phyloP scores from a whole-genome alignment of 2,329 filamentous ascomycete species.

The Colletotrichum sp. region DNA sequence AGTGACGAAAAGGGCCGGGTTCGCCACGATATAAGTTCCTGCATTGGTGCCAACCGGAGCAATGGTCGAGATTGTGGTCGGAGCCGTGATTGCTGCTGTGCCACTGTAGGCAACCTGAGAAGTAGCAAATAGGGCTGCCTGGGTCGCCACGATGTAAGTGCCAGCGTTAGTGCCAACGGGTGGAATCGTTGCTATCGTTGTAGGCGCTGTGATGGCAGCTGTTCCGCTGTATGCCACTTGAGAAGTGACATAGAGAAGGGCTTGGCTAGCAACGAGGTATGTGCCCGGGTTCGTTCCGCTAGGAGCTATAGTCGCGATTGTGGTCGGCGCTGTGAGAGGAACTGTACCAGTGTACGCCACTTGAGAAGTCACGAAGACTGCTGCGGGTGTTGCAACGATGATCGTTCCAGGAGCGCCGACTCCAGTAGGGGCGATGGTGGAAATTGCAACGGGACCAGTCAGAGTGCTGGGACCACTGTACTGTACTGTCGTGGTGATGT shows the following conservation, averaged over 20 bases:
- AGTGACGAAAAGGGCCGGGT: not conserved
- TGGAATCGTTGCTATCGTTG: constrained; percentile 1
- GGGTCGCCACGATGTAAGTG: constrained; percentile 12
- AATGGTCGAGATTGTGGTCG: not conserved
- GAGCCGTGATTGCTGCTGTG: not conserved
- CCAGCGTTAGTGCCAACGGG: not conserved
- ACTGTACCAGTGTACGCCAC: not conserved
- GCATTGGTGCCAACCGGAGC: not conserved
- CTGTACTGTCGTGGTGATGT: not conserved
- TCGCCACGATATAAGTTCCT: constrained; percentile 11
- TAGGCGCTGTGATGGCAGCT: not conserved
- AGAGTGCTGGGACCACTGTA: not conserved
- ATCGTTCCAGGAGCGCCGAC: not conserved
- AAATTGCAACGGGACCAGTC: not conserved
- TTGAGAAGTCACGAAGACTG: not conserved
- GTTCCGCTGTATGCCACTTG: constrained; percentile 3
- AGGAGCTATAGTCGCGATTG: not conserved
- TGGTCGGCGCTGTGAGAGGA: not conserved
- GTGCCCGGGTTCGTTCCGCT: constrained; percentile 5
- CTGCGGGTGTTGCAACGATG: constrained; percentile 1
- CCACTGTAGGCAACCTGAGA: not conserved
- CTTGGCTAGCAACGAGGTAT: not conserved
- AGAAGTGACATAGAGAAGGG: not conserved
- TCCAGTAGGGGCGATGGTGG: not conserved
- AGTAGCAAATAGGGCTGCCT: not conserved